Conservation (phyloP, 2,329 filamentous ascomycete genomes). For the Sarocladium oryzae region DNA sequence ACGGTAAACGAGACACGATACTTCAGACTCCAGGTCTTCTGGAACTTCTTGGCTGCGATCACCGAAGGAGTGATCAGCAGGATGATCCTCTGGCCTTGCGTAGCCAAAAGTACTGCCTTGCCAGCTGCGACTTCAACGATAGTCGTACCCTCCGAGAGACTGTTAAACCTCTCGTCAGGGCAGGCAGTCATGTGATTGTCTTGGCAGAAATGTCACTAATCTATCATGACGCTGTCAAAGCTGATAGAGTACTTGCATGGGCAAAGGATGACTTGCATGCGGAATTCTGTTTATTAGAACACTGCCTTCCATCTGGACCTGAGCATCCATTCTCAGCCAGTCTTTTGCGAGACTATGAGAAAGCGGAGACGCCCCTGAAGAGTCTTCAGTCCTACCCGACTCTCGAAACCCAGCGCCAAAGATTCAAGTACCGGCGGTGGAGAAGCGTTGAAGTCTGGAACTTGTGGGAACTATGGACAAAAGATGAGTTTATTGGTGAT, state of each 20-base stretch:
- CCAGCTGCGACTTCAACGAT: conserved; percentile 68
- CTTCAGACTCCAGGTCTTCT: conserved; percentile 52
- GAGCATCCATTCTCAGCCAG: conserved; percentile 78
- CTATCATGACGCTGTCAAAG: conserved; percentile 72
- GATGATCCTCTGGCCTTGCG: conserved; percentile 47
- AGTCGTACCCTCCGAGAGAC: neutral
- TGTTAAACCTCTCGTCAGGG: neutral
- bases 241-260: conserved; percentile 73
- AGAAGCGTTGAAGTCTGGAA: conserved; percentile 52
- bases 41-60: conserved; percentile 25
- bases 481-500: conserved; percentile 56
- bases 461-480: conserved; percentile 79
- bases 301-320: conserved; percentile 71
- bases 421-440: conserved; percentile 70
- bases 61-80: conserved; percentile 29
- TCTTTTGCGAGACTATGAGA: conserved; percentile 79
- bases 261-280: conserved; percentile 51
- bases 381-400: conserved; percentile 66
- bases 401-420: conserved; percentile 55
- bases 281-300: conserved; percentile 81
- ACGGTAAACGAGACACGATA: conserved; percentile 65
- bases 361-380: conserved; percentile 71
- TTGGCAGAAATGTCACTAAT: conserved; percentile 87
- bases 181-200: conserved; percentile 56
- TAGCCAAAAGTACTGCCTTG: conserved; percentile 67